phyloP scores from a whole-genome alignment of 192 early-diverging fungal species.

The Mortierella claussenii region DNA sequence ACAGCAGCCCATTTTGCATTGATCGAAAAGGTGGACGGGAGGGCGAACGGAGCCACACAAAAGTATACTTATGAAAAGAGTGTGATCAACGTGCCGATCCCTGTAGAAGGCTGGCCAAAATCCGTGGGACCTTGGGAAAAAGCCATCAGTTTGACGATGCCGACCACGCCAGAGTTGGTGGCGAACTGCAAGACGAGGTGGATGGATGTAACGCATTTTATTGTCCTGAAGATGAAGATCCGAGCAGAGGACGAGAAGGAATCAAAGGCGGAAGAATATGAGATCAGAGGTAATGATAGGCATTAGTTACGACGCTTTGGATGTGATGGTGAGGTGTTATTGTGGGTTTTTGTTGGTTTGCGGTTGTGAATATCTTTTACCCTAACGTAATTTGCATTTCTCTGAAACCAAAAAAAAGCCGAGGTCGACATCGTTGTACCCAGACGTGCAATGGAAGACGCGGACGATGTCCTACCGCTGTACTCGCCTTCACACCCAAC shows the following conservation, averaged over 20 bases:
- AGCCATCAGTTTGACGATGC: slow-evolving; percentile 1
- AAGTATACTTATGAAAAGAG: neutral
- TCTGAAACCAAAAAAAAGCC: too few relatives aligned
- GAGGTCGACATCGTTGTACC: too few relatives aligned
- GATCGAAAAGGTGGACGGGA: neutral
- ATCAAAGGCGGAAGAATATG: neutral
- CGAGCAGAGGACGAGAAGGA: neutral
- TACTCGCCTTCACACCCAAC: too few relatives aligned
- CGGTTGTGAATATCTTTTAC: too few relatives aligned
- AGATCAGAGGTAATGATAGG: neutral
- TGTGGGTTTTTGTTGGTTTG: too few relatives aligned
- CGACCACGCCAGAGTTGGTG: neutral
- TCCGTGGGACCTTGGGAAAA: neutral
- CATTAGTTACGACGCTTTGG: neutral
- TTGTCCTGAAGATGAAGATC: slow-evolving; percentile 4
- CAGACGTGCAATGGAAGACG: too few relatives aligned
- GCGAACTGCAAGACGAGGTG: neutral
- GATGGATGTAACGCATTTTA: neutral
- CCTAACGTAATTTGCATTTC: too few relatives aligned
- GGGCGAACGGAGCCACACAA: neutral
- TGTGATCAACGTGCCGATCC: neutral
- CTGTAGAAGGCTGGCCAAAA: neutral
- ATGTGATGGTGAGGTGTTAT: too few relatives aligned
- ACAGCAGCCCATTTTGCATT: neutral
- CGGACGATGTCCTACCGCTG: too few relatives aligned